Evolutionary conservation across 2,329 filamentous ascomycete species (phyloP).

Genomic region (Penicillium sclerotigenum): DNA sequence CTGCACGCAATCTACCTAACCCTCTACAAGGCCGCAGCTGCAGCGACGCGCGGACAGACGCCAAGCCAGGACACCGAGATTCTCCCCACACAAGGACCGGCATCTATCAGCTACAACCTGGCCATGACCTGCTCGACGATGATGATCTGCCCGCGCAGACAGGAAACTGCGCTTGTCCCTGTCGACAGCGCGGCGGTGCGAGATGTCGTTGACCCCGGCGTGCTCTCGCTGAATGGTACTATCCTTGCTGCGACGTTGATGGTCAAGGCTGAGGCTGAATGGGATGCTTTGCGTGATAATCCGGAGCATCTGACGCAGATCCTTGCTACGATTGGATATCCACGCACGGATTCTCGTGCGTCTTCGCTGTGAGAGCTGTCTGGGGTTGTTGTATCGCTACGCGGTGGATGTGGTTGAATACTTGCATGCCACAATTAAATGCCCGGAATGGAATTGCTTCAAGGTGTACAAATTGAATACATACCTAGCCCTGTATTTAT

Average conservation of each 20-base stretch:
- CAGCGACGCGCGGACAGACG: constrained; percentile 19
- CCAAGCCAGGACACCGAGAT: constrained; percentile 15
- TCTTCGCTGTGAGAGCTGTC: constrained; percentile 1
- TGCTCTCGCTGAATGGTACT: constrained; percentile 56
- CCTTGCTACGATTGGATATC: constrained; percentile 43
- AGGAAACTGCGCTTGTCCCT: constrained; percentile 44
- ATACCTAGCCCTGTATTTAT: not conserved
- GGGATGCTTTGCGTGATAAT: constrained; percentile 47
- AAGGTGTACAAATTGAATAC: not conserved
- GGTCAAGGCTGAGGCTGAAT: constrained; percentile 56
- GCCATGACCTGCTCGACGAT: constrained; percentile 55
- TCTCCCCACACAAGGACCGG: constrained; percentile 32
- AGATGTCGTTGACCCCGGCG: constrained; percentile 33
- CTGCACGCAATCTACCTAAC: constrained; percentile 41
- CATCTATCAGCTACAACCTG: constrained; percentile 57
- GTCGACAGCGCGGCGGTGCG: constrained; percentile 36
- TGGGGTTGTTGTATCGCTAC: not conserved
- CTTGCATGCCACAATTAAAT: not conserved
- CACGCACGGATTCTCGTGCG: constrained; percentile 19
- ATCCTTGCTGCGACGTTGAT: constrained; percentile 57
- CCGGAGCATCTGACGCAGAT: constrained; percentile 44
- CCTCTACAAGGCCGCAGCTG: constrained; percentile 42
- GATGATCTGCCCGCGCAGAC: constrained; percentile 52
- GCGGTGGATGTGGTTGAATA: not conserved
- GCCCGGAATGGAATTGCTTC: not conserved